Evolutionary conservation across 805 yeast species (phyloP), one percentile per base, ranked within the genome.

Genomic region (Wickerhamiella bombiphila): DNA sequence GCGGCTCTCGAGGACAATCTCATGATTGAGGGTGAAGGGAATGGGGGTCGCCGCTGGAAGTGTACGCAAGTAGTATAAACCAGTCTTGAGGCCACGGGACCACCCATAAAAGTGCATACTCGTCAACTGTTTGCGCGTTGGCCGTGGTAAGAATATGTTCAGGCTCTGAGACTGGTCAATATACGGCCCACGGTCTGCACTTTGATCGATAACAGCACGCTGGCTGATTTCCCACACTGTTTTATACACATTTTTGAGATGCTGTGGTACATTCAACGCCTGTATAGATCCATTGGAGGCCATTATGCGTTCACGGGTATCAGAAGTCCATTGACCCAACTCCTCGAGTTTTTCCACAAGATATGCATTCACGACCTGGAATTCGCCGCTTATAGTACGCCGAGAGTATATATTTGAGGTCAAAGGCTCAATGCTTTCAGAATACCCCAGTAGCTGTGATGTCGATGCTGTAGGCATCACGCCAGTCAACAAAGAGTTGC

Each of bases 391-490:
- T 9, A 81, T 62, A 2, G 83, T 94, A 51, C 96, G 71, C 47
- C 96, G 72, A 20, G 80, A 69, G 57, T 82, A 86, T 48, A 86
- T 72, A 59, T 86, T 86, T 7, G 94, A 81, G 2, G 96, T 83
- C 50, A 74, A 70, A 5, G 97, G 97, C 57, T 88, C 97, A 54
- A 86, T 81, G 58, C 95, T 85, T 61, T 86, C 97, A 43, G 74
- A 82, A 63, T 70, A 82, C 14, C 96, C 96, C 38, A 86, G 63
- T 31, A 86, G 85, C 60, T 85, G 95, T 1, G 96, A 85, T 1
- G 96, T 86, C 1, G 95, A 81, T 1, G 97, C 96, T 13, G 96
- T 86, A 29, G 97, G 97, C 97, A 86, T 86, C 37, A 94, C 85
- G 1, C 93, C 96, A 24, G 86, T 80, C 14, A 86, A 58, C 35